phyloP scores from a whole-genome alignment of 768 basidiomycete species.

The Hemileccinum rubropunctum region DNA sequence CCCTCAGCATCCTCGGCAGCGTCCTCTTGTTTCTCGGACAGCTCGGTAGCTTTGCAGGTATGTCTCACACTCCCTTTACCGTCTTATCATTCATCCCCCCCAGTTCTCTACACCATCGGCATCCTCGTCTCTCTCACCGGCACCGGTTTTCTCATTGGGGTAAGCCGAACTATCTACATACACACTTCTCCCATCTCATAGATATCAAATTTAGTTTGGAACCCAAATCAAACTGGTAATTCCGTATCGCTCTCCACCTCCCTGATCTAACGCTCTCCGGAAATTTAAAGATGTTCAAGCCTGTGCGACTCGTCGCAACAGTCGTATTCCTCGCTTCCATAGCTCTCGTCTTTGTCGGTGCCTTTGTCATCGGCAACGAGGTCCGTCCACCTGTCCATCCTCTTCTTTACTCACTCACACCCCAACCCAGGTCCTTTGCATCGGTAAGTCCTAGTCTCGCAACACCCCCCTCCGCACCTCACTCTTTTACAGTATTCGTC shows the following conservation, averaged over 20 bases:
- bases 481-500: constrained; percentile 65
- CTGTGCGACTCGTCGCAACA: constrained; percentile 80
- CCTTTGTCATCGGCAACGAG: constrained; percentile 71
- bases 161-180: constrained; percentile 42
- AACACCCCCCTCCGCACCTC: neutral
- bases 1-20: constrained; percentile 76
- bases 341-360: constrained; percentile 79
- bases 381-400: constrained; percentile 39
- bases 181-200: neutral
- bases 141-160: constrained; percentile 89
- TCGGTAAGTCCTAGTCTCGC: constrained; percentile 41
- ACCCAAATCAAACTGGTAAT: constrained; percentile 80
- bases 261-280: neutral
- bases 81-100: constrained; percentile 1
- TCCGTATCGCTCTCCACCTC: neutral
- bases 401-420: neutral
- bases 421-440: constrained; percentile 53
- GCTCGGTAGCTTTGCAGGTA: constrained; percentile 70
- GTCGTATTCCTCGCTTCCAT: constrained; percentile 77
- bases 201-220: constrained; percentile 48
- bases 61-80: constrained; percentile 27
- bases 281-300: constrained; percentile 97
- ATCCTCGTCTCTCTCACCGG: constrained; percentile 80
- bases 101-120: constrained; percentile 82
- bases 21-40: constrained; percentile 74